Conservation (phyloP, 352 stramenopile species). For the Globisporangium sylvaticum region DNA sequence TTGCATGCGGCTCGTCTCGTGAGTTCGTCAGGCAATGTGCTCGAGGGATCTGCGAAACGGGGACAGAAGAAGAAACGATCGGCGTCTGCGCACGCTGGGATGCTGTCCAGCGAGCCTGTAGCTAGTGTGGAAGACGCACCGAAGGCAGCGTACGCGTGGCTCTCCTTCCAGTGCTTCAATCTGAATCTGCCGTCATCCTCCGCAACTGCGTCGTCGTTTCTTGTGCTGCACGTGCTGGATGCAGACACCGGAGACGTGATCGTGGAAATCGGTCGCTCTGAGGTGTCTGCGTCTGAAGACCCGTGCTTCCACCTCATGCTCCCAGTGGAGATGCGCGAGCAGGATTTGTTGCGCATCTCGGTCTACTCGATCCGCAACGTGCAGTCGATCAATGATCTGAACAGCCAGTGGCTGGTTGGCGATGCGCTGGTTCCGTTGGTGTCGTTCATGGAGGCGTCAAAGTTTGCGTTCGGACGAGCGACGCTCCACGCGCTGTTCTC, state of each 20-base stretch:
- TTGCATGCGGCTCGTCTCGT: constrained; percentile 10
- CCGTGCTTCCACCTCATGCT: constrained; percentile 81
- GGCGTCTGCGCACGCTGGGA: constrained; percentile 7
- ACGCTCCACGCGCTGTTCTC: constrained; percentile 61
- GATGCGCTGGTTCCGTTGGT: constrained; percentile 47
- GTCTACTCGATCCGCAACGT: constrained; percentile 66
- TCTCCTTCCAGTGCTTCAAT: constrained; percentile 85
- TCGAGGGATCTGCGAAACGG: not conserved
- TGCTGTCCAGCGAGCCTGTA: not conserved
- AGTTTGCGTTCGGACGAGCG: constrained; percentile 25
- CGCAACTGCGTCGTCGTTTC: constrained; percentile 43
- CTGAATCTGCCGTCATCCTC: constrained; percentile 63
- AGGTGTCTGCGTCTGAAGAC: constrained; percentile 65
- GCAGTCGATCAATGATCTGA: constrained; percentile 53
- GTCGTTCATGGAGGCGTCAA: constrained; percentile 37
- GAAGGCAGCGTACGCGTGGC: constrained; percentile 40
- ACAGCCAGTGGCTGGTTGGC: constrained; percentile 74
- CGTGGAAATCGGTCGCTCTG: constrained; percentile 67
- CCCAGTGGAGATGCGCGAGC: constrained; percentile 48
- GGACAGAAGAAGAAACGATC: constrained; percentile 15
- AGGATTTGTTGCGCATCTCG: constrained; percentile 51
- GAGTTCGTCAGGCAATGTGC: constrained; percentile 14
- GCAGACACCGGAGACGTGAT: constrained; percentile 31
- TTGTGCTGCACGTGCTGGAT: constrained; percentile 65
- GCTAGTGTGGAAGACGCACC: not conserved